phyloP scores from a whole-genome alignment of 1,284 basidiomycete species.

The Microbotryum intermedium region DNA sequence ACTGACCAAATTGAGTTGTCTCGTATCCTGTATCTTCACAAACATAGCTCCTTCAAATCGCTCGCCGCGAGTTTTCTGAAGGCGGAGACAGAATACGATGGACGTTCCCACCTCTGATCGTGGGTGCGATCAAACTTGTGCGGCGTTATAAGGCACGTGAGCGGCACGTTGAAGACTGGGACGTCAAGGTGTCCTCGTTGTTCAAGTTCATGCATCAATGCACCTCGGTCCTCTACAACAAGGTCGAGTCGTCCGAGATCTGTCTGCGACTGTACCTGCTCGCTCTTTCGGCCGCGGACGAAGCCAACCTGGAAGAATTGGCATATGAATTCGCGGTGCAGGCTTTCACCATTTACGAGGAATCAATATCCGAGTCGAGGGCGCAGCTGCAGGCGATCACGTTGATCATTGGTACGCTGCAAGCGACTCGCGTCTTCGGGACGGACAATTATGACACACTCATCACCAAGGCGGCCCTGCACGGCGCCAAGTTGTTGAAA shows the following conservation, averaged over 20 bases:
- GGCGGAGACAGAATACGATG: conserved; percentile 90
- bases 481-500: conserved; percentile 86
- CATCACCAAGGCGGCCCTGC: conserved; percentile 89
- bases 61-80: conserved; percentile 72
- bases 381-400: conserved; percentile 89
- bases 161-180: conserved; percentile 64
- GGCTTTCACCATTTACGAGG: conserved; percentile 91
- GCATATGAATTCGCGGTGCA: conserved; percentile 93
- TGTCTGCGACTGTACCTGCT: conserved; percentile 88
- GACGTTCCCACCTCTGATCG: conserved; percentile 88
- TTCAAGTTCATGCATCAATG: conserved; percentile 82
- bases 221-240: conserved; percentile 78
- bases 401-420: conserved; percentile 77
- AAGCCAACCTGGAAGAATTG: conserved; percentile 84
- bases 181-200: conserved; percentile 65
- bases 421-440: conserved; percentile 73
- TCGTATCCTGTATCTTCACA: not conserved
- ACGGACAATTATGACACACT: conserved; percentile 89
- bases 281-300: conserved; percentile 81
- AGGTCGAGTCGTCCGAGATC: conserved; percentile 72
- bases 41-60: conserved; percentile 70
- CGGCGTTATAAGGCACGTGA: conserved; percentile 60
- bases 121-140: conserved; percentile 79
- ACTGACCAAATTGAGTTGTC: conserved; percentile 7
- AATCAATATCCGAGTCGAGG: conserved; percentile 82